Evolutionary conservation across 495 filamentous ascomycete species (phyloP).

Genomic region (Neurospora cerealis): DNA sequence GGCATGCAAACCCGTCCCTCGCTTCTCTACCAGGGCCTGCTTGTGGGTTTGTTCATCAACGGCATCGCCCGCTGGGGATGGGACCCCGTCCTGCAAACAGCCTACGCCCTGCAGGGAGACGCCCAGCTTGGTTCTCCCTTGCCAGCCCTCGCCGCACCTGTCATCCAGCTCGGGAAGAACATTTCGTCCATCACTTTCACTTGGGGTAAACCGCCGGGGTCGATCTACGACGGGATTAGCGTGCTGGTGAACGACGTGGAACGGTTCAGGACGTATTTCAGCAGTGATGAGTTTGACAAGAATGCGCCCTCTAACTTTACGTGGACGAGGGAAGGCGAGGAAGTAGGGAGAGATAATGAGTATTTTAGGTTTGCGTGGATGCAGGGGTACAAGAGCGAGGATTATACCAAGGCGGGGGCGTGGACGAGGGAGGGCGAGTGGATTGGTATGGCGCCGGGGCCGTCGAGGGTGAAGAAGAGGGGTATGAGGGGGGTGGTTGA

Average conservation of each 20-base stretch:
- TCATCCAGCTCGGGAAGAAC: constrained; percentile 27
- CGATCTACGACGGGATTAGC: constrained; percentile 69
- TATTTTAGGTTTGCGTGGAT: constrained; percentile 85
- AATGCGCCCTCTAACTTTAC: constrained; percentile 22
- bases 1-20: constrained; percentile 71
- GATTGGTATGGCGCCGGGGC: constrained; percentile 44
- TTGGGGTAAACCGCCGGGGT: constrained; percentile 43
- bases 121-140: constrained; percentile 57
- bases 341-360: constrained; percentile 46
- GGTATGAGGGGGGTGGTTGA: background rate
- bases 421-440: constrained; percentile 65
- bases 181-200: constrained; percentile 42
- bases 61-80: constrained; percentile 92
- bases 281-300: constrained; percentile 34
- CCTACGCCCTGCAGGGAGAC: constrained; percentile 57
- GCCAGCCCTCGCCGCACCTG: constrained; percentile 49
- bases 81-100: constrained; percentile 79
- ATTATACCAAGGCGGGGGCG: constrained; percentile 73
- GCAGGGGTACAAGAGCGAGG: constrained; percentile 53
- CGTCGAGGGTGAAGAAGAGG: constrained; percentile 29
- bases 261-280: constrained; percentile 53
- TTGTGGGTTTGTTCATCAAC: constrained; percentile 86
- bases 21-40: constrained; percentile 72
- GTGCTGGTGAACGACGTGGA: constrained; percentile 94
- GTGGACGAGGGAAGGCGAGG: constrained; percentile 36